These are phyloP conservation scores for Heliamphora ciliata DNA, from an alignment of 179 eudicot genomes.

Conservation along the genomic window DNA sequence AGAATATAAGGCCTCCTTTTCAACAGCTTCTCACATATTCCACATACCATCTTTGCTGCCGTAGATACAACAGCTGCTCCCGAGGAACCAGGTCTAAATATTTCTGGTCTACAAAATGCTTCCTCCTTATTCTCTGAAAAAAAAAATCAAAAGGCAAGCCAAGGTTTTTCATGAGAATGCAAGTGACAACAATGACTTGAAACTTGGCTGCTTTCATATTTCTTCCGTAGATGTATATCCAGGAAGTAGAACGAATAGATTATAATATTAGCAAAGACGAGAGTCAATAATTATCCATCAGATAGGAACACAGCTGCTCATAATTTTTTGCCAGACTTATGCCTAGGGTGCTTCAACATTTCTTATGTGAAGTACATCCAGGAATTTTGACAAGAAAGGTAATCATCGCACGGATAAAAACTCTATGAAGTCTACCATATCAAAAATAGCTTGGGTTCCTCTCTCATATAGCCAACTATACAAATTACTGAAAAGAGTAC, in stretches of 20 bases:
- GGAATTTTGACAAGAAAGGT: no score
- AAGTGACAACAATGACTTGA: neutral
- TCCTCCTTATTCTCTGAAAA: conserved; percentile 36
- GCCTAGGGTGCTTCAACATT: no score
- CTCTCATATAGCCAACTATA: no score
- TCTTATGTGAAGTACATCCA: no score
- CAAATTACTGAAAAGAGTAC: no score
- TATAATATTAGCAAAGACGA: neutral
- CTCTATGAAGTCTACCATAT: no score
- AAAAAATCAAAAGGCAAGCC: neutral
- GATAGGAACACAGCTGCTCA: neutral
- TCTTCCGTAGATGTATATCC: neutral
- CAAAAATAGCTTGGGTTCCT: no score
- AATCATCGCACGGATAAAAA: no score
- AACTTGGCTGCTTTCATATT: neutral
- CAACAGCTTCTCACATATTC: conserved; percentile 45
- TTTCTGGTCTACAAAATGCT: conserved; percentile 38
- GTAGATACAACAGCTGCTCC: conserved; percentile 24
- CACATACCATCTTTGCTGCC: conserved; percentile 40
- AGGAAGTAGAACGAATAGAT: neutral
- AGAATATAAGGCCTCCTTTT: conserved; percentile 36
- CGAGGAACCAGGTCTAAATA: conserved; percentile 38
- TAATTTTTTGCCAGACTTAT: neutral
- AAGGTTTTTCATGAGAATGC: neutral
- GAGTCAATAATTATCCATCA: neutral